These are phyloP conservation scores for Solanum rostratum DNA, from an alignment of 257 asterid genomes.

Conservation along the genomic window DNA sequence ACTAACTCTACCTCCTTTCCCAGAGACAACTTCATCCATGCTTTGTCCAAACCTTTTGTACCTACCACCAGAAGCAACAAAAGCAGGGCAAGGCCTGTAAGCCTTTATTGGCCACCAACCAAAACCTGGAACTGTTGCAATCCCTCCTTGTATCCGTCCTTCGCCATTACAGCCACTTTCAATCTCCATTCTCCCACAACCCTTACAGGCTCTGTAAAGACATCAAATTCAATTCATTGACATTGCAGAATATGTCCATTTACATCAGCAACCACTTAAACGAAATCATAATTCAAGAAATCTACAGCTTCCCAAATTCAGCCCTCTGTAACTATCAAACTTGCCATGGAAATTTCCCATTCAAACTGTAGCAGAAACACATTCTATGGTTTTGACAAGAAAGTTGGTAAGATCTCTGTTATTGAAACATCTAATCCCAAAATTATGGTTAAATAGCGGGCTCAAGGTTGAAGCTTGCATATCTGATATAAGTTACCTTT, in stretches of 20 bases:
- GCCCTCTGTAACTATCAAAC: not conserved
- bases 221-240: not conserved
- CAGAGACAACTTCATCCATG: conserved; percentile 90
- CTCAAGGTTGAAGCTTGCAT: not conserved
- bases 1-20: conserved; percentile 25
- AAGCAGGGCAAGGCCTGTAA: conserved; percentile 86
- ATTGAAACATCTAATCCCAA: not conserved
- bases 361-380: not conserved
- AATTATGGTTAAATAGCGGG: not conserved
- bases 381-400: not conserved
- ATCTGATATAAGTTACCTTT: not conserved
- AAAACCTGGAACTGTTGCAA: conserved; percentile 81
- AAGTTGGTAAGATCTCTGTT: not conserved
- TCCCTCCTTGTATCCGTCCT: conserved; percentile 98
- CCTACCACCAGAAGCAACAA: conserved; percentile 76
- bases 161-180: conserved; percentile 87
- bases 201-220: conserved; percentile 57
- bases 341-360: not conserved
- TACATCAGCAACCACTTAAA: not conserved
- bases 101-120: conserved; percentile 99
- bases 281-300: no score
- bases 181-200: conserved; percentile 63
- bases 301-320: not conserved
- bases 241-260: not conserved
- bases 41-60: conserved; percentile 74